Evolutionary conservation across 495 filamentous ascomycete genomes (phyloP), one percentile per base, ranked within the genome.

Genomic region (Lichenothelia convexa): DNA sequence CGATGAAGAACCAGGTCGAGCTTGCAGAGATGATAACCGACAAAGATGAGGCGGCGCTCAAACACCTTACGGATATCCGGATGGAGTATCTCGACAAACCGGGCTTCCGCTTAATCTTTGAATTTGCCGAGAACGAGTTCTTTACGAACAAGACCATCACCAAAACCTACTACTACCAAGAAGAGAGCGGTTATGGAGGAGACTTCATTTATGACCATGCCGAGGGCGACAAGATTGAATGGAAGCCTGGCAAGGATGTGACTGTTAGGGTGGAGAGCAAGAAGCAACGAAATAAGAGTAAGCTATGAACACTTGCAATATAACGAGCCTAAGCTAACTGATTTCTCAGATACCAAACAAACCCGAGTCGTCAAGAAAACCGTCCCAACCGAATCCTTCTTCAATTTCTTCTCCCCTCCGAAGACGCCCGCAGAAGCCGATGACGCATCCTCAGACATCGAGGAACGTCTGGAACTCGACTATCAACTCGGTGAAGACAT

Each of bases 151-250:
- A 93, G 67, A 78, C 68, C 43, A 75, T 99, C 57, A 84, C 83
- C 45, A 99, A 99, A 71, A 91, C 91, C 22, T 99, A 99, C 59
- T 94, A 76, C 63, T 99, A 99, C 67, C 92, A 93, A 62, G 87
- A 91, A 53, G 91, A 99, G 71, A 94, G 74, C 53, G 89, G 89
- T 29, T 95, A 95, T 49, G 85, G 83, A 47, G 89, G 89, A 44
- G 89, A 99, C 55, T 99, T 95, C 64, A 95, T 99, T 59, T 99
- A 99, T 56, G 89, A 99, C 56, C 91, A 95, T 54, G 89, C 89
- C 42, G 86, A 95, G 56, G 89, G 91, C 37, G 79, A 93, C 55
- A 87, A 87, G 68, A 93, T 99, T 52, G 77, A 93, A 48, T 99
- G 89, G 89, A 94, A 93, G 65, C 55, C 70, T 13, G 78, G 77